A percentile compares a stretch with the other conserved stretches of the same genome.
Evolutionary conservation across 768 basidiomycete species (phyloP).

Genomic region (Saitozyma sp.): DNA sequence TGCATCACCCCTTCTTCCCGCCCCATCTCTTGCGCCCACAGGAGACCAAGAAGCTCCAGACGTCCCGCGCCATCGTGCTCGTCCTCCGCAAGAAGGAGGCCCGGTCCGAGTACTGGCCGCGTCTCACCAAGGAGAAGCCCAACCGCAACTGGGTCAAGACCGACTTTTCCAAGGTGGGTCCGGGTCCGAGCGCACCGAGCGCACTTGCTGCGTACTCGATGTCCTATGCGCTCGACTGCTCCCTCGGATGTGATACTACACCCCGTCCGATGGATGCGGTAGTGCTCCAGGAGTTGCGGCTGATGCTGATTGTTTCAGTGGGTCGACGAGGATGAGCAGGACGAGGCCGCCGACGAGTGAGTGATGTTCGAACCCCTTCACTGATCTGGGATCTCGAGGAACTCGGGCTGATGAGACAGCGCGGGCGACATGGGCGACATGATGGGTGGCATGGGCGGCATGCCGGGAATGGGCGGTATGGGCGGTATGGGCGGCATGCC

Average conservation of each 20-base stretch:
- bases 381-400: neutral
- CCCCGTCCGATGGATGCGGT: neutral
- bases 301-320: constrained; percentile 56
- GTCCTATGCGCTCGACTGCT: too few relatives aligned
- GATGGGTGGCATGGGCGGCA: constrained; percentile 28
- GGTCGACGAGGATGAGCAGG: constrained; percentile 97
- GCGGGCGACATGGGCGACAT: constrained; percentile 37
- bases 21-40: constrained; percentile 42
- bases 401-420: constrained; percentile 7
- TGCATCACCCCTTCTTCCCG: too few relatives aligned
- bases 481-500: constrained; percentile 40
- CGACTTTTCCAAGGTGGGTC: constrained; percentile 70
- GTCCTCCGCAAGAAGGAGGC: constrained; percentile 78
- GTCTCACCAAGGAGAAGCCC: constrained; percentile 83
- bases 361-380: constrained; percentile 2
- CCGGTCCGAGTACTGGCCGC: constrained; percentile 82
- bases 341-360: constrained; percentile 58
- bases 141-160: constrained; percentile 85
- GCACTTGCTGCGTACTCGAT: too few relatives aligned
- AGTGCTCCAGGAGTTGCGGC: neutral
- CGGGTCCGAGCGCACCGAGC: too few relatives aligned
- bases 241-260: neutral
- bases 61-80: constrained; percentile 66
- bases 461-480: constrained; percentile 42
- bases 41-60: constrained; percentile 64